Evolutionary conservation across 192 early-diverging fungal genomes (phyloP).

Genomic region (Entomortierella parvispora): DNA sequence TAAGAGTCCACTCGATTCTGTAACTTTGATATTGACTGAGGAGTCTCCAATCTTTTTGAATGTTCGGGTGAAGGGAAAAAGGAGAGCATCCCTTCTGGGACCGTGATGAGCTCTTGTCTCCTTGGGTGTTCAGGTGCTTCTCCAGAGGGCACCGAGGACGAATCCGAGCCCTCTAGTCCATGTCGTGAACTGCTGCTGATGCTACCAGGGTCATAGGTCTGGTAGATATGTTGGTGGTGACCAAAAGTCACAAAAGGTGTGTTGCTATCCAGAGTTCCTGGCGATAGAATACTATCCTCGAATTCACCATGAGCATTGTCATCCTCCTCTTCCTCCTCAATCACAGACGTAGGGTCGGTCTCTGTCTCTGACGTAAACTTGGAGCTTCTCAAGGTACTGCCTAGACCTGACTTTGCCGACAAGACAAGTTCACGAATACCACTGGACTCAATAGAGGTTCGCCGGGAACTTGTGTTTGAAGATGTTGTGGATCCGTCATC

Average conservation of each 20-base stretch:
- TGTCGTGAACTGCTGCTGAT: not conserved
- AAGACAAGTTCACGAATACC: slow-evolving; percentile 4
- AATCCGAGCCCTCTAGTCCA: not conserved
- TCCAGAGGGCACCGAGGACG: not conserved
- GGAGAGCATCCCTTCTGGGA: slow-evolving; percentile 35
- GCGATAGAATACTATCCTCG: too few relatives aligned
- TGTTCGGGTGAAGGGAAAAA: slow-evolving; percentile 44
- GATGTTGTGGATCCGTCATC: slow-evolving; percentile 10
- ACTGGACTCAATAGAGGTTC: slow-evolving; percentile 20
- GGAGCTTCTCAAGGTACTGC: too few relatives aligned
- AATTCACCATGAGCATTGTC: not conserved
- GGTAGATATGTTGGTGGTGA: slow-evolving; percentile 36
- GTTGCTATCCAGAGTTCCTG: not conserved
- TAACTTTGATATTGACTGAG: slow-evolving; percentile 34
- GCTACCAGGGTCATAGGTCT: slow-evolving; percentile 6
- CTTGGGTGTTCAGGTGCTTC: not conserved
- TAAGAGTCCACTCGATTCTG: slow-evolving; percentile 9
- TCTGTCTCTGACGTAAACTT: too few relatives aligned
- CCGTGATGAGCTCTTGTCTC: slow-evolving; percentile 38
- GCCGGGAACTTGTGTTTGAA: slow-evolving; percentile 23
- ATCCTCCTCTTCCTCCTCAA: slow-evolving; percentile 10
- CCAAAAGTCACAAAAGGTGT: slow-evolving; percentile 26
- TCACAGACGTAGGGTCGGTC: too few relatives aligned
- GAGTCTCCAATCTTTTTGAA: slow-evolving; percentile 38
- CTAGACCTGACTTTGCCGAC: not conserved